phyloP scores from a whole-genome alignment of 2,329 filamentous ascomycete species.

The Fusarium sp. region DNA sequence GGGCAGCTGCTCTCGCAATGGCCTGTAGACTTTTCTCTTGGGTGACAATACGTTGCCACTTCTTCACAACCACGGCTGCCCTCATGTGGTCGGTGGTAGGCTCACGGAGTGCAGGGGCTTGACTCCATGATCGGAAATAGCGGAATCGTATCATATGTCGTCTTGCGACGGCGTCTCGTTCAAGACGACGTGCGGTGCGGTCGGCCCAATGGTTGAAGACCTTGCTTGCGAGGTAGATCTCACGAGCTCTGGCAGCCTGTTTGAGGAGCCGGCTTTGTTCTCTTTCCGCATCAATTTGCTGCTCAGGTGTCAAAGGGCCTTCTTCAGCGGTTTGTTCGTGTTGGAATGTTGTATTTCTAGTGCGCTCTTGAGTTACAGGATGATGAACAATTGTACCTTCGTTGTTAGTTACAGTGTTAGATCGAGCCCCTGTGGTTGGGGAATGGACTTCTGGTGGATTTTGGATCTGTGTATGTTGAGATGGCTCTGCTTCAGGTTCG shows the following conservation, averaged over 20 bases:
- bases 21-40: slow-evolving; percentile 47
- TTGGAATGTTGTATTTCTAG: neutral
- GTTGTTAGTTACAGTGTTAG: slow-evolving; percentile 4
- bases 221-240: slow-evolving; percentile 67
- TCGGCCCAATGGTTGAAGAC: slow-evolving; percentile 69
- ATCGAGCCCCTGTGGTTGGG: slow-evolving; percentile 1
- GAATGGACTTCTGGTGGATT: slow-evolving; percentile 1
- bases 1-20: slow-evolving; percentile 40
- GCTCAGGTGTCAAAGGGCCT: slow-evolving; percentile 15
- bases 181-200: slow-evolving; percentile 71
- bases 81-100: slow-evolving; percentile 49
- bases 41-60: slow-evolving; percentile 48
- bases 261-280: slow-evolving; percentile 48
- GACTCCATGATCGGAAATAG: slow-evolving; percentile 53
- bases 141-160: slow-evolving; percentile 74
- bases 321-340: slow-evolving; percentile 9
- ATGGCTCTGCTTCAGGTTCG: slow-evolving; percentile 6
- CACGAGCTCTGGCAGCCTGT: slow-evolving; percentile 71
- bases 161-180: slow-evolving; percentile 74
- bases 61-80: slow-evolving; percentile 47
- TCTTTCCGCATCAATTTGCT: slow-evolving; percentile 15
- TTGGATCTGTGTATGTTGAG: neutral
- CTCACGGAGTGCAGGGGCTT: slow-evolving; percentile 47
- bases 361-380: slow-evolving; percentile 9
- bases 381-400: slow-evolving; percentile 16